Percentiles rank a stretch among this genome's conserved stretches.
Evolutionary conservation across 768 basidiomycete genomes (phyloP).

Genomic region (Hemileccinum rubropunctum): DNA sequence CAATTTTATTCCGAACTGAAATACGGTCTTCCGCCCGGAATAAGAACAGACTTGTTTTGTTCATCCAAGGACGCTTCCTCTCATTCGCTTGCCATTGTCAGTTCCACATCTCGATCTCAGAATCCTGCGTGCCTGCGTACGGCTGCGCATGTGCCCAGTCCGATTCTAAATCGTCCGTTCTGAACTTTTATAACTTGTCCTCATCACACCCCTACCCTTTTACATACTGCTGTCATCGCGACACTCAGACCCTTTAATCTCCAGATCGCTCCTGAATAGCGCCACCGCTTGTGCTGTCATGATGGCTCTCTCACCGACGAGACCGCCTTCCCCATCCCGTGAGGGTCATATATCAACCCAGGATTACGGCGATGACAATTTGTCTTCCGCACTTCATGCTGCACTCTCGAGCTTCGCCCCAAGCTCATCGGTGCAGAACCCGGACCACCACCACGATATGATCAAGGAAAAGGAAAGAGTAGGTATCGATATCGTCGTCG

Average conservation of each 20-base stretch:
- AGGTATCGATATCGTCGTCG: constrained; percentile 75
- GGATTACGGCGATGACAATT: constrained; percentile 32
- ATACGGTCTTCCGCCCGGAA: constrained; percentile 11
- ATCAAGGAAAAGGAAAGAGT: constrained; percentile 45
- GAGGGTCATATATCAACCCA: constrained; percentile 22
- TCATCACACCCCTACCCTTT: neutral
- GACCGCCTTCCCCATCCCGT: constrained; percentile 32
- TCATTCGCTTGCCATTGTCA: neutral
- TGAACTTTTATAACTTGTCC: neutral
- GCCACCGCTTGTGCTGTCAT: constrained; percentile 22
- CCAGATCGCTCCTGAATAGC: constrained; percentile 8
- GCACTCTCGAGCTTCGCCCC: constrained; percentile 31
- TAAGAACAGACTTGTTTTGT: constrained; percentile 7
- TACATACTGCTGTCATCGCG: constrained; percentile 3
- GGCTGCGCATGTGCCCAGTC: neutral
- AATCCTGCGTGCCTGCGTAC: neutral
- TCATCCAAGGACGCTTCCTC: neutral
- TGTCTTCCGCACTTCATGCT: constrained; percentile 38
- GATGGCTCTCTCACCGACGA: constrained; percentile 37
- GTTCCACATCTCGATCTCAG: neutral
- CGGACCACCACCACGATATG: constrained; percentile 37
- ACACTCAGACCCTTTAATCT: neutral
- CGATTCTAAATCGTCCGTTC: constrained; percentile 4
- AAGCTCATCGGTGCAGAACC: constrained; percentile 19
- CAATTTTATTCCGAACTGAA: constrained; percentile 9